A percentile compares a stretch with the other conserved stretches of the same genome.
Evolutionary conservation across 768 basidiomycete species (phyloP).

Genomic region (Trametes elegans): DNA sequence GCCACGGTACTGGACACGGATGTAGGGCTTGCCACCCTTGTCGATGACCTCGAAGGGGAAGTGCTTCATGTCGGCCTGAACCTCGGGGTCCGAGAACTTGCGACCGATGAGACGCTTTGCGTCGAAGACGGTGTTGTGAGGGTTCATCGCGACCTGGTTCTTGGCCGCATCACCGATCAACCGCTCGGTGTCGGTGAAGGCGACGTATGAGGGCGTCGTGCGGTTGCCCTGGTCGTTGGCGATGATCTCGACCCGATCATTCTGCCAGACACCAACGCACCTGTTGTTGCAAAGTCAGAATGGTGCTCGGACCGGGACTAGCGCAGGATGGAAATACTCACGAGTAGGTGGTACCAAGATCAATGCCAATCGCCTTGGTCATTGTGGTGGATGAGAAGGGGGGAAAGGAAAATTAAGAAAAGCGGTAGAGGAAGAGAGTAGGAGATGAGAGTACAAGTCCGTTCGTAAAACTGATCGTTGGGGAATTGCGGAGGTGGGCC

Average conservation of each 20-base stretch:
- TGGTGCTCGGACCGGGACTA: background rate
- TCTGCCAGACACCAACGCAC: conserved; percentile 99
- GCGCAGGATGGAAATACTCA: conserved; percentile 38
- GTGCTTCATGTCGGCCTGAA: conserved; percentile 82
- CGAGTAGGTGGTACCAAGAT: conserved; percentile 93
- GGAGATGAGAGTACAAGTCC: conserved; percentile 12
- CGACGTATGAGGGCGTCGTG: conserved; percentile 94
- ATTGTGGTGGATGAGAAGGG: conserved; percentile 19
- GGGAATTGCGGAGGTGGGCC: conserved; percentile 12
- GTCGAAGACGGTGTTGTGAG: conserved; percentile 94
- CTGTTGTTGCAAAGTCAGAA: conserved; percentile 38
- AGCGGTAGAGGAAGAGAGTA: conserved; percentile 19
- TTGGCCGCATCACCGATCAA: conserved; percentile 99
- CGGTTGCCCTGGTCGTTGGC: conserved; percentile 95
- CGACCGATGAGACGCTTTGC: conserved; percentile 98
- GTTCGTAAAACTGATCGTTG: conserved; percentile 20
- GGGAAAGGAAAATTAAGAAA: conserved; percentile 8
- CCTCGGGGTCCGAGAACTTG: conserved; percentile 83
- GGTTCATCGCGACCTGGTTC: conserved; percentile 99
- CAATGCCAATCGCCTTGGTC: conserved; percentile 82
- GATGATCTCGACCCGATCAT: conserved; percentile 99
- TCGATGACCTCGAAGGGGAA: conserved; percentile 92
- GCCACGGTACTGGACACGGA: conserved; percentile 88
- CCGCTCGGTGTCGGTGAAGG: conserved; percentile 93
- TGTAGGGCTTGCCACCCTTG: conserved; percentile 86